phyloP scores from a whole-genome alignment of 1,284 basidiomycete species.

The Abortiporus biennis region DNA sequence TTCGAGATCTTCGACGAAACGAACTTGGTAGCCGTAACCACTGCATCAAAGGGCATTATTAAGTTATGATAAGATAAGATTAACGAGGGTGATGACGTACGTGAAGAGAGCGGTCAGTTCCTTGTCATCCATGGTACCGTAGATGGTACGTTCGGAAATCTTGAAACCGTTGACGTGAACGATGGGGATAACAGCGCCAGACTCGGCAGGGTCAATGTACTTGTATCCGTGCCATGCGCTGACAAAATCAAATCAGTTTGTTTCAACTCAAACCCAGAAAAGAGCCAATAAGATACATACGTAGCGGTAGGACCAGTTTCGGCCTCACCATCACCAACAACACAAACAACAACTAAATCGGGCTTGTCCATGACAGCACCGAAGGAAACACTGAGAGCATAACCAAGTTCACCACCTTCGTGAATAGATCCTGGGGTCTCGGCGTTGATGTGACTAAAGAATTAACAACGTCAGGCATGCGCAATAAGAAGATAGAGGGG shows the following conservation, averaged over 20 bases:
- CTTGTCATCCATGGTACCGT: conserved; percentile 85
- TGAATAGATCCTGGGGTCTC: conserved; percentile 85
- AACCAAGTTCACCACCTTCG: conserved; percentile 89
- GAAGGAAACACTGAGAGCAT: conserved; percentile 79
- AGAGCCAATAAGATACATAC: conserved; percentile 15
- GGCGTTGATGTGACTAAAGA: conserved; percentile 61
- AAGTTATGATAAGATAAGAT: conserved; percentile 7
- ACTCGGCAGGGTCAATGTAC: conserved; percentile 88
- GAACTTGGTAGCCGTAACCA: conserved; percentile 84
- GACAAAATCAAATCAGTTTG: conserved; percentile 1
- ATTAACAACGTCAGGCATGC: conserved; percentile 5
- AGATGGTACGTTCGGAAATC: conserved; percentile 85
- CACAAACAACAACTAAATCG: conserved; percentile 70
- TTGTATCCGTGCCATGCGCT: conserved; percentile 81
- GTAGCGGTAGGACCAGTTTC: conserved; percentile 84
- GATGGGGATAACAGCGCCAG: conserved; percentile 84
- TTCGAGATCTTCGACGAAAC: conserved; percentile 71
- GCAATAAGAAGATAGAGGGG: not conserved
- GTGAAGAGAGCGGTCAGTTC: conserved; percentile 70
- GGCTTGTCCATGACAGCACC: conserved; percentile 88
- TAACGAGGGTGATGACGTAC: conserved; percentile 23
- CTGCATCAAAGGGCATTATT: conserved; percentile 23
- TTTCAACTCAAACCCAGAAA: not conserved
- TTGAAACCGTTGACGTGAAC: conserved; percentile 83
- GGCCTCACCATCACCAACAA: conserved; percentile 85